Percentiles rank a stretch among this genome's conserved stretches.
Conservation (phyloP, 495 filamentous ascomycete species). For the Aspergillus avenaceus region DNA sequence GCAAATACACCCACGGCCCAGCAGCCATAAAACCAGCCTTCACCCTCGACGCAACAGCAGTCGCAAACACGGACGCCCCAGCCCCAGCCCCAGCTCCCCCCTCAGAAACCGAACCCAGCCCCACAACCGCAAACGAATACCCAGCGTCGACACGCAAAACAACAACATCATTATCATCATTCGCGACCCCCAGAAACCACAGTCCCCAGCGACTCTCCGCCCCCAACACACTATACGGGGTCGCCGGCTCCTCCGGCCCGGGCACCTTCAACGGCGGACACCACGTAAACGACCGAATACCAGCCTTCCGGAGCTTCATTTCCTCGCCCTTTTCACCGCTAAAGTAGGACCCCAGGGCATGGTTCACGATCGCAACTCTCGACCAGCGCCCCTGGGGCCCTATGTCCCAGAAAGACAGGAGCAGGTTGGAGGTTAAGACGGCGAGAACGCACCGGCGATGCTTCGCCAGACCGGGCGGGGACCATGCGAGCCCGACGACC, state of each 20-base stretch:
- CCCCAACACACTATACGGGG: constrained; percentile 1
- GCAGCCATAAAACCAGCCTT: constrained; percentile 24
- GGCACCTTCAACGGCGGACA: constrained; percentile 30
- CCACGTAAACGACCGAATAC: constrained; percentile 43
- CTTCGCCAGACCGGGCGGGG: constrained; percentile 54
- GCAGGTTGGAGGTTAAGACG: constrained; percentile 55
- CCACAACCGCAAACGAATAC: constrained; percentile 1
- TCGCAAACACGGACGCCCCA: constrained; percentile 30
- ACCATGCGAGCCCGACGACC: constrained; percentile 55
- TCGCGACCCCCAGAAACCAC: constrained; percentile 31
- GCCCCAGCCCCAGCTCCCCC: too few relatives aligned
- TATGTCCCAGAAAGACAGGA: constrained; percentile 45
- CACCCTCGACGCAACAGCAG: constrained; percentile 18
- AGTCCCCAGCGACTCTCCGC: constrained; percentile 40
- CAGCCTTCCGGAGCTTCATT: constrained; percentile 19
- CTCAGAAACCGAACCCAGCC: too few relatives aligned
- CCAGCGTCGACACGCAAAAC: constrained; percentile 24
- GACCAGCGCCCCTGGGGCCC: constrained; percentile 38
- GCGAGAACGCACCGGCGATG: constrained; percentile 55
- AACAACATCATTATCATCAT: constrained; percentile 41
- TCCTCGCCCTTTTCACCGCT: constrained; percentile 7
- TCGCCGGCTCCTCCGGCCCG: background rate
- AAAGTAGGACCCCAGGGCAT: constrained; percentile 24
- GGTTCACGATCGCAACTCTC: constrained; percentile 41
- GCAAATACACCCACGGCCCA: constrained; percentile 34